Evolutionary conservation across 768 basidiomycete species (phyloP), one percentile per base, ranked within the genome.

Genomic region (Boletales sp.): DNA sequence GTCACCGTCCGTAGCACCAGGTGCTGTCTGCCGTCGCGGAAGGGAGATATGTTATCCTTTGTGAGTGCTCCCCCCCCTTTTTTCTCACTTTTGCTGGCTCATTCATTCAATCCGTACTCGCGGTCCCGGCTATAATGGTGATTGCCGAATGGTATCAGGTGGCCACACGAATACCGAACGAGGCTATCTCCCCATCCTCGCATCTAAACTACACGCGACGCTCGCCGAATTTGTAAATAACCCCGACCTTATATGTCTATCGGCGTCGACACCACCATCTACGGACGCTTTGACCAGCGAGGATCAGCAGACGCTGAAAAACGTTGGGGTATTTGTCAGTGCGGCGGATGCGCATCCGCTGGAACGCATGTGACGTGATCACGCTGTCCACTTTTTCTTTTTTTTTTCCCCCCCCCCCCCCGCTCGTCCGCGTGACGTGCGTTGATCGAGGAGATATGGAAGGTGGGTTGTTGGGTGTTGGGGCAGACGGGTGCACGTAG

Each of bases 121-220:
- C 43, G 63, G 50, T 48, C 17, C 58, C 60, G 62, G 55, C 32
- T 37, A 38, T 48, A 41, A 46, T 38, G 17, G 49, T 47, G 18
- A 53, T 62, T 50, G 56, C 58, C 55, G 62, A 18, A 9, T 30
- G 51, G 49, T 25, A 35, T 28, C 57, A 90, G 89, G 87, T 64
- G 90, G 90, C 15, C 95, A 97, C 70, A 88, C 91, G 14, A 94
- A 94, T 70, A 94, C 94, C 39, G 95, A 98, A 72, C 87, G 94
- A 31, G 92, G 92, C 0, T 97, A 91, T 70, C 84, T 98, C 48
- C 81, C 84, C 15, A 72, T 81, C 19, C 79, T 97, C 31, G 84
- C 84, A 35, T 68, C 73, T 12, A 84, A 82, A 68, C 74, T 97
- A 62, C 42, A 80, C 84, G 65, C 71, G 88, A 52, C 67, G 58